Conservation (phyloP, 129 eudicot species). For the Flaveria robusta region DNA sequence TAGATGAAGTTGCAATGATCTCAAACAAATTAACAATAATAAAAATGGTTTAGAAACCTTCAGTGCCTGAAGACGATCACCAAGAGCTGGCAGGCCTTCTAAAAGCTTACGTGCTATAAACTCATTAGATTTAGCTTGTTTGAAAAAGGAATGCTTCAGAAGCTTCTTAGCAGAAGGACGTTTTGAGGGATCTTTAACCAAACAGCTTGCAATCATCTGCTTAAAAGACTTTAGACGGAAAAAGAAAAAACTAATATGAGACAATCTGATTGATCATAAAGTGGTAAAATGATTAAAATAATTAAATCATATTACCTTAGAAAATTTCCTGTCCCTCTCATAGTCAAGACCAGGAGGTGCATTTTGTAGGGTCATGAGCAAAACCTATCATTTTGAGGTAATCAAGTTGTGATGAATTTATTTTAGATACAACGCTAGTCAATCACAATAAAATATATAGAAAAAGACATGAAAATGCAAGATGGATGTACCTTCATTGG, state of each 20-base stretch:
- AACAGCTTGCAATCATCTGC: slow-evolving; percentile 99
- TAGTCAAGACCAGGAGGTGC: slow-evolving; percentile 98
- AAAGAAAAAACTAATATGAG: slow-evolving; percentile 18
- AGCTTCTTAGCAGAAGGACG: slow-evolving; percentile 88
- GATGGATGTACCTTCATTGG: slow-evolving; percentile 84
- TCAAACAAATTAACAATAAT: background rate
- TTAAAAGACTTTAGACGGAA: slow-evolving; percentile 64
- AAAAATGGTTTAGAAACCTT: slow-evolving; percentile 50
- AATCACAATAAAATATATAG: background rate
- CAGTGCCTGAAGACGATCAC: slow-evolving; percentile 78
- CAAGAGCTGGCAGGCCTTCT: slow-evolving; percentile 91
- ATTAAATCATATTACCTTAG: slow-evolving; percentile 56
- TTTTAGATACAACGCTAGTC: slow-evolving; percentile 10
- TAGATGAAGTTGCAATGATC: background rate
- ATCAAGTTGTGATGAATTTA: slow-evolving; percentile 5
- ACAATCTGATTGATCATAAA: slow-evolving; percentile 1
- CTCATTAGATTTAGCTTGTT: slow-evolving; percentile 87
- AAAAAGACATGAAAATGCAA: background rate
- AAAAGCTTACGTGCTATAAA: slow-evolving; percentile 70
- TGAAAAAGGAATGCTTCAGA: slow-evolving; percentile 85
- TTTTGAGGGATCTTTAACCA: slow-evolving; percentile 94
- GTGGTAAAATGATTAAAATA: background rate
- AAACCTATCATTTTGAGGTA: slow-evolving; percentile 50
- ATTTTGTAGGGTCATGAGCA: slow-evolving; percentile 97
- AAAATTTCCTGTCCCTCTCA: slow-evolving; percentile 89